phyloP scores from a whole-genome alignment of 2,329 filamentous ascomycete genomes.

The Herpotrichia juniperi region DNA sequence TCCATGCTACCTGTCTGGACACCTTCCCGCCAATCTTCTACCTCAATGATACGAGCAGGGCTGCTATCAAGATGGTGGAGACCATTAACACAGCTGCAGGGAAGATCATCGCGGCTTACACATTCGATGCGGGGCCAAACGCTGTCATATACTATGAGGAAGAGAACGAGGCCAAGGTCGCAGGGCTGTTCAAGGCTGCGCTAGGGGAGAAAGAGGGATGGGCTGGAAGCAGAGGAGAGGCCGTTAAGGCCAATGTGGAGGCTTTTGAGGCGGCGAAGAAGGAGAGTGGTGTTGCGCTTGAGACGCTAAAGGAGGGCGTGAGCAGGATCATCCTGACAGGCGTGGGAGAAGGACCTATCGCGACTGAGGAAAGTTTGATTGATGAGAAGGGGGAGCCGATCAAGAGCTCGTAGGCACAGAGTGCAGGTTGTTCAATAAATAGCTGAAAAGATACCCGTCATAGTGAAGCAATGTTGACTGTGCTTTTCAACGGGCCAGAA shows the following conservation, averaged over 20 bases:
- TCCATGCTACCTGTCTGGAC: slow-evolving; percentile 94
- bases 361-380: slow-evolving; percentile 78
- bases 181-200: slow-evolving; percentile 77
- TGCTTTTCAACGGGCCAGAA: neutral
- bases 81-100: slow-evolving; percentile 82
- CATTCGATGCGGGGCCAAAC: slow-evolving; percentile 96
- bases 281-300: slow-evolving; percentile 44
- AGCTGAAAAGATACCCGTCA: slow-evolving; percentile 4
- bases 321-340: slow-evolving; percentile 88
- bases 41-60: slow-evolving; percentile 90
- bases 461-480: neutral
- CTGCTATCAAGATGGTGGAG: slow-evolving; percentile 88
- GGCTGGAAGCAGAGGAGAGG: slow-evolving; percentile 63
- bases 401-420: neutral
- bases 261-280: slow-evolving; percentile 69
- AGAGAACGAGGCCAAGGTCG: slow-evolving; percentile 73
- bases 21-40: slow-evolving; percentile 98
- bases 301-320: slow-evolving; percentile 73
- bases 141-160: slow-evolving; percentile 95
- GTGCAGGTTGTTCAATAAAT: neutral
- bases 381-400: slow-evolving; percentile 59
- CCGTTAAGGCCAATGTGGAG: slow-evolving; percentile 54
- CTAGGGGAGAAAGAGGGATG: slow-evolving; percentile 72
- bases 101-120: slow-evolving; percentile 86
- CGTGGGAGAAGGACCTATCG: slow-evolving; percentile 87